phyloP scores from a whole-genome alignment of 495 filamentous ascomycete genomes.

The Ascodesmis nigricans region DNA sequence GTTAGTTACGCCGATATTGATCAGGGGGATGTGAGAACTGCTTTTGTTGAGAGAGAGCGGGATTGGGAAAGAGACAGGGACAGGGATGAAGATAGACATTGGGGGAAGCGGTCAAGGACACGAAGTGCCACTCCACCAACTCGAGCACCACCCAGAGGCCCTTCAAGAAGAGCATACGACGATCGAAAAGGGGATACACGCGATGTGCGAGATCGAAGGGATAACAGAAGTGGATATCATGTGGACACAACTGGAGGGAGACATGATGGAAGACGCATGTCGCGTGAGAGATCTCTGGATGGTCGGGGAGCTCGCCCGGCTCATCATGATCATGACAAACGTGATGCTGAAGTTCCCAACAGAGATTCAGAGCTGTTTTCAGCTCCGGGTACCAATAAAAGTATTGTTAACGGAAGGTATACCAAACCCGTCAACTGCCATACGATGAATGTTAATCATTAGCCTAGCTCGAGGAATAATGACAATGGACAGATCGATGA shows the following conservation, averaged over 20 bases:
- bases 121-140: too few species aligned
- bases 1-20: constrained; percentile 24
- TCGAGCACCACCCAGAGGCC: too few species aligned
- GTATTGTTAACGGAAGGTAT: constrained; percentile 10
- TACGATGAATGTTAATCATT: constrained; percentile 21
- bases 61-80: constrained; percentile 14
- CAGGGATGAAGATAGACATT: too few species aligned
- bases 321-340: constrained; percentile 28
- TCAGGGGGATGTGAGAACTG: too few species aligned
- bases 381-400: constrained; percentile 4
- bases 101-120: too few species aligned
- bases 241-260: too few species aligned
- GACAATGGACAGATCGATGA: neutral
- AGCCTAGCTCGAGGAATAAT: constrained; percentile 21
- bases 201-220: too few species aligned
- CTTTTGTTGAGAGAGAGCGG: too few species aligned
- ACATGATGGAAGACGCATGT: constrained; percentile 22
- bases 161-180: too few species aligned
- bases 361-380: constrained; percentile 24
- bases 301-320: constrained; percentile 36
- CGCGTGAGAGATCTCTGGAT: constrained; percentile 43
- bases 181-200: too few species aligned
- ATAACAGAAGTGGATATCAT: neutral
- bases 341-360: constrained; percentile 27
- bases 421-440: too few species aligned